phyloP scores from a whole-genome alignment of 2,329 filamentous ascomycete genomes.

The Cladophialophora yegresii region DNA sequence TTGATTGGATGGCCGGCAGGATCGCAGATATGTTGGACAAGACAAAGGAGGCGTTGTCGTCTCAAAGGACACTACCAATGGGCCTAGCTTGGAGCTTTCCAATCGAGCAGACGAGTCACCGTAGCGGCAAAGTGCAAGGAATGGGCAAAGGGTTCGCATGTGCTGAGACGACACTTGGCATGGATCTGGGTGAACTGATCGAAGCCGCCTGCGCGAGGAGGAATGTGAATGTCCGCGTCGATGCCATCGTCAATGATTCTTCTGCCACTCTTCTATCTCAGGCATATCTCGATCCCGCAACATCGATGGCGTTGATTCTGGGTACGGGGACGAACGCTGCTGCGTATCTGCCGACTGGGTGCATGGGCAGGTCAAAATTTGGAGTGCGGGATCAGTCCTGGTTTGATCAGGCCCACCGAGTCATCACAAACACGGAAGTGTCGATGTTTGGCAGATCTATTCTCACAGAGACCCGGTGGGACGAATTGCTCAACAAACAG shows the following conservation, averaged over 20 bases:
- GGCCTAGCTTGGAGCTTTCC: slow-evolving; percentile 69
- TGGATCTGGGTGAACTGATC: slow-evolving; percentile 62
- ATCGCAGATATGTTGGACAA: slow-evolving; percentile 58
- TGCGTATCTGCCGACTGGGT: slow-evolving; percentile 60
- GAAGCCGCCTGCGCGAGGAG: slow-evolving; percentile 59
- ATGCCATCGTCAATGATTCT: slow-evolving; percentile 66
- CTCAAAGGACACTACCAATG: slow-evolving; percentile 53
- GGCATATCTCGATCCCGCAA: slow-evolving; percentile 62
- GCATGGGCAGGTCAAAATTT: slow-evolving; percentile 59
- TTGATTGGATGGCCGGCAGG: slow-evolving; percentile 66
- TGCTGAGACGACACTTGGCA: slow-evolving; percentile 59
- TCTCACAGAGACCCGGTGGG: slow-evolving; percentile 62
- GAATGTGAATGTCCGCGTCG: slow-evolving; percentile 59
- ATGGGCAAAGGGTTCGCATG: slow-evolving; percentile 69
- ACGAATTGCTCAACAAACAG: slow-evolving; percentile 59
- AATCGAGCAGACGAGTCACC: slow-evolving; percentile 63
- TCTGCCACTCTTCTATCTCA: slow-evolving; percentile 63
- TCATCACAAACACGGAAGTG: slow-evolving; percentile 66
- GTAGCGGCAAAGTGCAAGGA: slow-evolving; percentile 58
- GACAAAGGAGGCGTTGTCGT: slow-evolving; percentile 40
- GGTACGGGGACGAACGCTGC: slow-evolving; percentile 67
- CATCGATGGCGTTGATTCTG: slow-evolving; percentile 64
- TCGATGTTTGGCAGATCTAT: slow-evolving; percentile 65
- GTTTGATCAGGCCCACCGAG: slow-evolving; percentile 59
- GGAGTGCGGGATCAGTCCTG: slow-evolving; percentile 57